phyloP scores from a whole-genome alignment of 2,329 filamentous ascomycete species.

The Fusarium veterinarium region DNA sequence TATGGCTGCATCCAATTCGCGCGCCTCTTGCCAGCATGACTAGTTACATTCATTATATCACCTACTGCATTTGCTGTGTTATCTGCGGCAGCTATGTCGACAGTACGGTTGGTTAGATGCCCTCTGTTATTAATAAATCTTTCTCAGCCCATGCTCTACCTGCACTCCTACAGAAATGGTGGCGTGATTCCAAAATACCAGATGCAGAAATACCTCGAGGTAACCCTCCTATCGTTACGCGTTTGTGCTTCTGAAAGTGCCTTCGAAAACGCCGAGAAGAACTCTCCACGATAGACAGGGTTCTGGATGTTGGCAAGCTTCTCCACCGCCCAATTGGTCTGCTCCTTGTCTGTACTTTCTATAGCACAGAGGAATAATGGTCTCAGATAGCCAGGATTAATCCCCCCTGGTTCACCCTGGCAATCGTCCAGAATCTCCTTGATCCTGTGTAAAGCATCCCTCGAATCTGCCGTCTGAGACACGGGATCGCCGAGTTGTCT shows the following conservation, averaged over 20 bases:
- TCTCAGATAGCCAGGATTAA: neutral
- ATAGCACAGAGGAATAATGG: neutral
- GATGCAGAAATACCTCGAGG: slow-evolving; percentile 2
- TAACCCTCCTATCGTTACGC: neutral
- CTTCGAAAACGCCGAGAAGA: neutral
- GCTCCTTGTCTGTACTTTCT: neutral
- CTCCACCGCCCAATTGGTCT: neutral
- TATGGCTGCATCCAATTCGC: too few relatives aligned
- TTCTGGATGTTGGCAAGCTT: neutral
- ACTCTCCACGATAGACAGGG: neutral
- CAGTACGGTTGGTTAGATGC: too few relatives aligned
- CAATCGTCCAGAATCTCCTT: neutral
- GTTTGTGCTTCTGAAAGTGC: neutral
- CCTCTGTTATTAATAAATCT: too few relatives aligned
- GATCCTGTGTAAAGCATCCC: neutral
- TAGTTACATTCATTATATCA: too few relatives aligned
- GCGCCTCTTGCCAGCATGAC: too few relatives aligned
- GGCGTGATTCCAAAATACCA: slow-evolving; percentile 1
- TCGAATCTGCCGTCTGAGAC: neutral
- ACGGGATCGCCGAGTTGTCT: neutral
- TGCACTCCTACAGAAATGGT: neutral
- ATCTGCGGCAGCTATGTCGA: too few relatives aligned
- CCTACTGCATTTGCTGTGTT: too few relatives aligned
- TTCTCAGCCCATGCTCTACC: neutral
- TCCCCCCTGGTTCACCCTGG: fast-evolving